phyloP scores from a whole-genome alignment of 1,139 yeast species.

The Pichia cactophila region DNA sequence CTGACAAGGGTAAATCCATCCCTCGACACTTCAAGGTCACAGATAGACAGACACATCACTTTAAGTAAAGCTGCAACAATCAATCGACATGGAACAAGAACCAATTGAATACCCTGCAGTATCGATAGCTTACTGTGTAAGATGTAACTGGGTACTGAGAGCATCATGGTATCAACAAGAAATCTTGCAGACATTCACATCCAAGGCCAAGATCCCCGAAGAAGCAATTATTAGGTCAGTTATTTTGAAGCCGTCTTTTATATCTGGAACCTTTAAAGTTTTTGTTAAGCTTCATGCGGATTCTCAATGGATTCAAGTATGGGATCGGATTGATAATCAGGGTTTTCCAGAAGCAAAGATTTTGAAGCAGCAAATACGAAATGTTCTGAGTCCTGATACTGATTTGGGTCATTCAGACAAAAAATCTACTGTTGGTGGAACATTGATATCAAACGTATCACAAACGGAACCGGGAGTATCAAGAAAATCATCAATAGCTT shows the following conservation, averaged over 20 bases:
- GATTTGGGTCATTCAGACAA: constrained; percentile 40
- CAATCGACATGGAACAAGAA: constrained; percentile 2
- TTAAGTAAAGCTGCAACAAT: neutral
- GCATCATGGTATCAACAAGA: constrained; percentile 65
- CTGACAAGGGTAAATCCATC: too few relatives aligned
- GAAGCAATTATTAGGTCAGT: constrained; percentile 40
- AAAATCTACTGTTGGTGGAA: constrained; percentile 18
- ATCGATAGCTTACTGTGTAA: constrained; percentile 49
- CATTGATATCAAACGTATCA: neutral
- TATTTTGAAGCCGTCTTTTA: constrained; percentile 40
- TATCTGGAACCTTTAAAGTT: constrained; percentile 47
- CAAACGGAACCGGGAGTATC: neutral
- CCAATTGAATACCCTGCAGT: constrained; percentile 28
- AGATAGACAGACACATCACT: neutral
- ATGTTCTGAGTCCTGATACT: constrained; percentile 38
- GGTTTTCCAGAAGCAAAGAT: constrained; percentile 62
- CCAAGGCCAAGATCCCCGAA: constrained; percentile 17
- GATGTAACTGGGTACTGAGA: constrained; percentile 60
- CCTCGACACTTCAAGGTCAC: too few relatives aligned
- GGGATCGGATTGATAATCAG: constrained; percentile 49
- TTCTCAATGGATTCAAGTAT: constrained; percentile 30
- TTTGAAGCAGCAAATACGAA: constrained; percentile 46
- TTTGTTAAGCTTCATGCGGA: constrained; percentile 27
- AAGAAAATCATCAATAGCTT: neutral
- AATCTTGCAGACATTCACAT: constrained; percentile 49